A percentile compares a stretch with the other conserved stretches of the same genome.
Conservation (phyloP, 2,329 filamentous ascomycete species). For the Colletotrichum brevisporum region DNA sequence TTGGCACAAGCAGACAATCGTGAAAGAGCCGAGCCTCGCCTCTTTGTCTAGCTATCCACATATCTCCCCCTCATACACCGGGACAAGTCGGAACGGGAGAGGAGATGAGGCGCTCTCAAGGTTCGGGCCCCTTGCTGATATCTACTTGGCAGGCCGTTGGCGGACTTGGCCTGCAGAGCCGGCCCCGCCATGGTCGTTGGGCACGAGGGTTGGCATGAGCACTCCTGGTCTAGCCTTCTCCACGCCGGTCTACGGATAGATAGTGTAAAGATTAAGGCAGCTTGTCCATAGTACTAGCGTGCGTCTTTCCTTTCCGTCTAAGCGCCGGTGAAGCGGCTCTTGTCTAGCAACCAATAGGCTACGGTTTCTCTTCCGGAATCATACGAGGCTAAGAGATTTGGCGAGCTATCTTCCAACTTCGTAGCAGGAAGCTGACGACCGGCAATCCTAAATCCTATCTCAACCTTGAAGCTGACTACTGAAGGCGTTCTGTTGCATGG, state of each 20-base stretch:
- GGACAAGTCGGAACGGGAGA: constrained; percentile 6
- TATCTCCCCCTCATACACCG: not conserved
- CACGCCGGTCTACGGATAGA: not conserved
- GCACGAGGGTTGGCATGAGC: not conserved
- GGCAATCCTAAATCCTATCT: not conserved
- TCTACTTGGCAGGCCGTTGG: not conserved
- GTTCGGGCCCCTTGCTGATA: not conserved
- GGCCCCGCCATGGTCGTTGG: not conserved
- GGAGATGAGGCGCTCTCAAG: constrained; percentile 1
- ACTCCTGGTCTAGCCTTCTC: not conserved
- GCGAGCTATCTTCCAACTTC: too few relatives aligned
- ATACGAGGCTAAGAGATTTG: not conserved
- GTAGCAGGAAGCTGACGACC: not conserved
- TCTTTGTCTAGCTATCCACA: not conserved
- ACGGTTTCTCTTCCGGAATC: not conserved
- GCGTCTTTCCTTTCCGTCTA: not conserved
- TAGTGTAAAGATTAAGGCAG: not conserved
- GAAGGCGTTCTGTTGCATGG: too few relatives aligned
- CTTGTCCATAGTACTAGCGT: too few relatives aligned
- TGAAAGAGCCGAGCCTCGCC: not conserved
- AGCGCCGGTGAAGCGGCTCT: not conserved
- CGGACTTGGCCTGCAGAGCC: constrained; percentile 3
- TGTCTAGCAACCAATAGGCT: not conserved
- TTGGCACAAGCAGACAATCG: not conserved
- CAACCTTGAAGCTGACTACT: not conserved